Evolutionary conservation across 176 grass and related monocot genomes (phyloP), one percentile per base, ranked within the genome.

Genomic region (Eleusine indica): DNA sequence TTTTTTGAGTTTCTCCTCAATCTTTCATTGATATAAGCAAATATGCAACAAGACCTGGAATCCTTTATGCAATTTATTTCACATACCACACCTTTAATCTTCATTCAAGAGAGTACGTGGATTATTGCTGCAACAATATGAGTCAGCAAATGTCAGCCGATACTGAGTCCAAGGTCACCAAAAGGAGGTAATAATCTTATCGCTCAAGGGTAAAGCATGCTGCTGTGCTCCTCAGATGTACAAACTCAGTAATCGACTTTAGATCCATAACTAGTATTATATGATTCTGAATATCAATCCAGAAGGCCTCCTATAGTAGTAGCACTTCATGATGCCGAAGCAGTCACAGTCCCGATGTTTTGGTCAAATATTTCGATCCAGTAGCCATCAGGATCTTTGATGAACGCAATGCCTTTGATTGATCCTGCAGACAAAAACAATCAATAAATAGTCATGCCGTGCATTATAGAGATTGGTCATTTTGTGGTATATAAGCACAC

Each of bases 341-440:
- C 21, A 85, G 92, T 57, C 57, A 92, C 83, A 9, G 15, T 37
- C 40, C 89, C 91, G 61, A 95, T 95, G 80, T 28, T 93, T 53
- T 73, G 80, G 83, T 98, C 96, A 68, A 98, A 98, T 80, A 98
- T 95, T 70, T 98, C 96, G 30, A 98, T 95, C 96, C 96, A 98
- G 74, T 98, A 98, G 19, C 96, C 96, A 80, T 98, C 96, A 39
- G 96, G 96, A 61, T 98, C 96, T 86, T 98, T 98, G 76, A 98
- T 95, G 70, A 98, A 98, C 8, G 96, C 93, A 29, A 98, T 95
- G 38, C 93, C 96, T 90, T 95, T 98, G 87, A 98, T 94, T 94
- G 93, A 92, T 9, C 93, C 96, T 98, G 82, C 73, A 85, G 22
- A 37, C 49, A 82, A 84, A 73, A 7, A 75, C 1, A 5, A 7